Evolutionary conservation across 768 basidiomycete species (phyloP), one percentile per base, ranked within the genome.

Genomic region (Amanita rubescens): DNA sequence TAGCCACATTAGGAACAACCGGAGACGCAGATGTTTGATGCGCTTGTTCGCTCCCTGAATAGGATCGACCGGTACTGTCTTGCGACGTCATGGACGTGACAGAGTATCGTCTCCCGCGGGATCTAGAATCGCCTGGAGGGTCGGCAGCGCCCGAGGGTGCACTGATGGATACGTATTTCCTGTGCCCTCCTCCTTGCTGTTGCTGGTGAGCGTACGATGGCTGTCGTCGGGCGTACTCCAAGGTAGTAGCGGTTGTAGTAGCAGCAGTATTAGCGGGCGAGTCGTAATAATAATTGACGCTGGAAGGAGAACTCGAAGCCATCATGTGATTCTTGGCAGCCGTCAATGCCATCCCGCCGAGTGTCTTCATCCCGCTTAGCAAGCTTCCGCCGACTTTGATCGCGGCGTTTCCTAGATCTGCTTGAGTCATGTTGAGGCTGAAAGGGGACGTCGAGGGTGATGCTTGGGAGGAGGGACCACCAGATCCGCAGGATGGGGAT

Each of bases 301-400:
- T 8, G 27, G 27, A 30, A 3, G 34, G 19, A 19, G 48, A 35
- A n/a, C 14, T 1, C 3, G 32, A 9, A n/a, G 44, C 65, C 34
- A 59, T 69, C 14, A 72, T 65, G 3, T 65, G 59, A 39, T 59
- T 70, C 65, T 65, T 67, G 46, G 78, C 78, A 35, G 79, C 81
- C 15, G 72, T 73, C 32, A 76, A 73, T 1, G 84, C 85, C 59
- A 81, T 70, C 14, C 82, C 83, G 1, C 84, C 80, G 2, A 86
- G 62, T 6, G 77, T 76, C 62, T 78, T 77, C 75, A 87, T 77
- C 17, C 84, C 83, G 58, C 74, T 81, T 54, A 85, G 66, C 9
- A 88, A 73, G 20, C 73, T 78, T 30, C 79, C 82, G 19, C 84
- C 83, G 2, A 83, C 77, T 57, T 74, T 80, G 51, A 78, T 59